Evolutionary conservation across 2,329 filamentous ascomycete species (phyloP), one percentile per base, ranked within the genome.

Genomic region (Aspergillus quadricinctus): DNA sequence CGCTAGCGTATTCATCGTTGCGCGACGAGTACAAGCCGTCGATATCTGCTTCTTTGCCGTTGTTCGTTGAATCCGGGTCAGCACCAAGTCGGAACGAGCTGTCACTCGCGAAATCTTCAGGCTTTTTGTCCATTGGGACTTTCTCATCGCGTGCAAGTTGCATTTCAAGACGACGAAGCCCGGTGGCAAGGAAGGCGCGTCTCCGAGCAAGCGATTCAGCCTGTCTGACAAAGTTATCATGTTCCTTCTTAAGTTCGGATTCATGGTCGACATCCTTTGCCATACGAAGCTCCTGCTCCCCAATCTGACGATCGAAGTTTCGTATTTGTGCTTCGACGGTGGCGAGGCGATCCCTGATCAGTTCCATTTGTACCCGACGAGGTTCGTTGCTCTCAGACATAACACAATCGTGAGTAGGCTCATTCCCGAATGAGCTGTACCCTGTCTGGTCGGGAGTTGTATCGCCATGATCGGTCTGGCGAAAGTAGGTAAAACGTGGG

Each of bases 401-500:
- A 66, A 96, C 90, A 74, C 95, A 99, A 62, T 90, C 86, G 73
- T 99, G 95, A 0, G 93, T 97, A 0, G 90, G 88, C 71, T 99
- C 94, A 52, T 95, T 83, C 10, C 94, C 95, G 71, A 99, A 99
- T 0, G 89, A 87, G 71, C 92, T 97, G 14, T 87, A 91, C 43
- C 92, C 82, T 54, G 90, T 87, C 8, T 89, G 83, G 65, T 96
- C 90, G 2, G 73, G 64, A n/a, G 88, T 88, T 23, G 86, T 83
- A 57, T 90, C 87, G 17, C 86, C 86, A 69, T 97, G 94, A 66
- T 99, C 94, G 1, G 94, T 99, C 74, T 99, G 92, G 31, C 94
- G 86, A 78, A 97, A 96, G 73, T 99, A 99, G 0, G 94, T 97
- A 67, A 99, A 89, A 1, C 94, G 85, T n/a, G 94, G 95, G 21